Base-by-base conservation (phyloP, 2,329 filamentous ascomycete genomes). In the Trichoderma sp. region DNA sequence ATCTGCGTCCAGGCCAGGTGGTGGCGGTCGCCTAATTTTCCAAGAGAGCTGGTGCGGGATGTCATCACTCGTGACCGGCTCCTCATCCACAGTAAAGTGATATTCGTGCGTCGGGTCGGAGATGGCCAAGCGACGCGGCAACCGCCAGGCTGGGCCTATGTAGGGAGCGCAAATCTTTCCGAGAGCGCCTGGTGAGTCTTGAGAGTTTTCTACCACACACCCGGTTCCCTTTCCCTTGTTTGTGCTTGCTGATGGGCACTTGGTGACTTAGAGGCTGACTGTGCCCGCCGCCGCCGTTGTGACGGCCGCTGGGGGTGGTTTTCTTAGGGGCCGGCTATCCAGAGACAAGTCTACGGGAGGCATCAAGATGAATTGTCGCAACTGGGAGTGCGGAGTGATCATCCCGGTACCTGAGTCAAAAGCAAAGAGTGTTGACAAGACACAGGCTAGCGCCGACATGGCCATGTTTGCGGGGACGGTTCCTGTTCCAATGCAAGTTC, bases 351-450 rank as follows among this genome's bases (percentile, higher is more conserved):
- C 80, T 8, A 91, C 88, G 3, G 91, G 91, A 73, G 81, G 88
- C 73, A 88, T 90, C 13, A 97, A 94, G 80, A 85, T 98, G 74
- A 94, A 88, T 73, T 94, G 92, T 80, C 90, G 93, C 69, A 99
- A 98, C 80, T 98, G 95, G 95, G 96, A 98, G 82, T 97, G 94
- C 78, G 96, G 96, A 43, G 93, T 99, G 1, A 76, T 98, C 28
- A 79, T 98, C 53, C 90, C 91, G 11, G 84, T 92, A 28, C 76
- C 77, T 67, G 73, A 58, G 34, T 76, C 77, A 65, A 73, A 53
- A 20, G 66, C 77, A 65, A 73, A 53, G 23, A 67, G 68, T 39
- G 65, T 63, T 62, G 55, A 64, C 61, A 53, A 72, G 71, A 73
- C 73, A 70, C 71, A 65, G 69, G 50, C 71, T 59, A 66, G 74